These are phyloP conservation scores for Borovskyia barvae DNA, from an alignment of 208 protist genomes.

Conservation along the genomic window DNA sequence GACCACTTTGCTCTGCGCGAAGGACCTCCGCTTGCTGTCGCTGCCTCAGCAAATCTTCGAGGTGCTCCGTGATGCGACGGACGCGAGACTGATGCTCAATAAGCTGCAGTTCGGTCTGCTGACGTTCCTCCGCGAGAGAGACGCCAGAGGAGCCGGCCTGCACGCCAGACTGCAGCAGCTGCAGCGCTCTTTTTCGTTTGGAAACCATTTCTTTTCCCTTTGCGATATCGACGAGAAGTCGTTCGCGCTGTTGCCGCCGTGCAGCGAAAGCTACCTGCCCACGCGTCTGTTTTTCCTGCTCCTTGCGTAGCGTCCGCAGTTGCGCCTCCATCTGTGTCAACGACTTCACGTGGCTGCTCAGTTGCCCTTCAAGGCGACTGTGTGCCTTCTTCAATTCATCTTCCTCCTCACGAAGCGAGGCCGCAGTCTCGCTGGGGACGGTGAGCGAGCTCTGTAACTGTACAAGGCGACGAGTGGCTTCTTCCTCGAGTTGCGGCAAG, in stretches of 20 bases:
- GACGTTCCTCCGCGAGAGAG: constrained; percentile 77
- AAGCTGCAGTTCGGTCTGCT: constrained; percentile 57
- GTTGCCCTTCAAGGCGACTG: constrained; percentile 48
- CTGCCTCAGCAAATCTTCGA: constrained; percentile 50
- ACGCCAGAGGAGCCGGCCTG: constrained; percentile 71
- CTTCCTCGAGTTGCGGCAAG: constrained; percentile 53
- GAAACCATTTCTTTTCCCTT: constrained; percentile 46
- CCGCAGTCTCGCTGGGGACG: constrained; percentile 50
- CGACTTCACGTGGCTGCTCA: constrained; percentile 30
- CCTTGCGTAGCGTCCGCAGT: constrained; percentile 44
- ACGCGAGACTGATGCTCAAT: constrained; percentile 48
- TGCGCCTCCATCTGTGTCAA: constrained; percentile 52
- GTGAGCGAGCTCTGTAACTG: constrained; percentile 48
- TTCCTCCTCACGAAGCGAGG: constrained; percentile 69
- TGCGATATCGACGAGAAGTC: constrained; percentile 48
- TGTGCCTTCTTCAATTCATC: constrained; percentile 48
- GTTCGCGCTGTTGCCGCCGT: constrained; percentile 35
- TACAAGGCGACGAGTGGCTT: constrained; percentile 52
- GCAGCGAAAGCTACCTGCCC: constrained; percentile 43
- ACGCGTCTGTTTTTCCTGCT: constrained; percentile 44
- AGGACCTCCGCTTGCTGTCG: constrained; percentile 36
- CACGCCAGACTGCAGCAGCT: constrained; percentile 77
- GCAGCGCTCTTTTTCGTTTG: constrained; percentile 66
- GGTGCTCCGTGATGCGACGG: constrained; percentile 41
- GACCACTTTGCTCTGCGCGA: constrained; percentile 34